Evolutionary conservation across 108 stramenopile species (phyloP).

Genomic region (Aurantiochytrium sp.): DNA sequence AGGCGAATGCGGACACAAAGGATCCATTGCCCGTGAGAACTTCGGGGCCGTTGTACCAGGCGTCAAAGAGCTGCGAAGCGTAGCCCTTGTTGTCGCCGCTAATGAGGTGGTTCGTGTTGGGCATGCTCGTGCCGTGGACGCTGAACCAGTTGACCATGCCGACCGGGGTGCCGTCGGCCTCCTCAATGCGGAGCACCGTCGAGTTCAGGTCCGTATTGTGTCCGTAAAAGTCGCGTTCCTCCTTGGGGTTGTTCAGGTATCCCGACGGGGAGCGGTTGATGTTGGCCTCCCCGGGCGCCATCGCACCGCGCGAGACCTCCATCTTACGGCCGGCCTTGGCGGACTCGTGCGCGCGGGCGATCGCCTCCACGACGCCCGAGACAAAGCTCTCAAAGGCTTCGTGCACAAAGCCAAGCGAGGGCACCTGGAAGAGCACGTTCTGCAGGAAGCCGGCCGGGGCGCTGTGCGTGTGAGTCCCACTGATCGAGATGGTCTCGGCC

Average conservation of each 20-base stretch:
- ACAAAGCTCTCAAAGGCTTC: conserved; percentile 54
- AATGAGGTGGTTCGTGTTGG: conserved; percentile 55
- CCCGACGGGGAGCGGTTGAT: conserved; percentile 59
- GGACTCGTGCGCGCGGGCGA: conserved; percentile 46
- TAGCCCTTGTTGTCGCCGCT: conserved; percentile 64
- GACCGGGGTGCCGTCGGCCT: conserved; percentile 3
- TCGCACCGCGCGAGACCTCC: neutral
- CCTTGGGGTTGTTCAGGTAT: conserved; percentile 58
- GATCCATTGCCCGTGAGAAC: conserved; percentile 47
- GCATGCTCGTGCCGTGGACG: conserved; percentile 63
- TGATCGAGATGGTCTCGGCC: conserved; percentile 36
- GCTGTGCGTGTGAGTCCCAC: conserved; percentile 64
- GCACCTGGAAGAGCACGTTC: conserved; percentile 59
- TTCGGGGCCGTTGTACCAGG: conserved; percentile 38
- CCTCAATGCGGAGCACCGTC: conserved; percentile 44
- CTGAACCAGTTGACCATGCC: conserved; percentile 61
- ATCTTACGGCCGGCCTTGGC: conserved; percentile 4
- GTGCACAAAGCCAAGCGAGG: conserved; percentile 49
- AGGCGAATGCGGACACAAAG: conserved; percentile 63
- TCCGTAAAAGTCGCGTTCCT: conserved; percentile 52
- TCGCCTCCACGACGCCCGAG: conserved; percentile 50
- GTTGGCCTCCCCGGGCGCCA: conserved; percentile 42
- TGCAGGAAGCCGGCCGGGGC: conserved; percentile 63
- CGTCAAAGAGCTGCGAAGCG: conserved; percentile 60
- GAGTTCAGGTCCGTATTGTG: conserved; percentile 61